Evolutionary conservation across 2,329 filamentous ascomycete species (phyloP).

Genomic region (Pseudogymnoascus sp.): DNA sequence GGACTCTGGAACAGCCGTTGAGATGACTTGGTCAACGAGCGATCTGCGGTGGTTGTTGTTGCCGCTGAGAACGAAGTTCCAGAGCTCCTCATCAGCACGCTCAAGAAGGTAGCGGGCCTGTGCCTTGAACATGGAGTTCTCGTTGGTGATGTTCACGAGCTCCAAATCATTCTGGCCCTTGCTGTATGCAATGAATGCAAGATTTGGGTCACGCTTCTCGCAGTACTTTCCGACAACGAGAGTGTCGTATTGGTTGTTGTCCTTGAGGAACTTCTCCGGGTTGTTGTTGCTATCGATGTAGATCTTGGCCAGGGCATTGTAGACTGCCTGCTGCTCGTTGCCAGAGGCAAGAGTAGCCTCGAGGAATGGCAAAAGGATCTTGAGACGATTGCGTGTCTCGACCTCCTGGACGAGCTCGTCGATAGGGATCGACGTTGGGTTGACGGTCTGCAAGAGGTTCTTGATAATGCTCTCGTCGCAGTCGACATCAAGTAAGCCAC

Average conservation of each 20-base stretch:
- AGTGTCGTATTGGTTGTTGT: constrained; percentile 95
- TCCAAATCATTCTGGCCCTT: constrained; percentile 98
- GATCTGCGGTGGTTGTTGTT: constrained; percentile 95
- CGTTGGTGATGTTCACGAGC: constrained; percentile 94
- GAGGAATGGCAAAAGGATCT: constrained; percentile 91
- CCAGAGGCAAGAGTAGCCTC: constrained; percentile 83
- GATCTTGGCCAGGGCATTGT: constrained; percentile 96
- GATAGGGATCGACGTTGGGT: constrained; percentile 78
- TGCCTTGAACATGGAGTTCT: constrained; percentile 99
- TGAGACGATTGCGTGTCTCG: constrained; percentile 90
- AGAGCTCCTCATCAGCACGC: constrained; percentile 81
- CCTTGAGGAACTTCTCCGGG: constrained; percentile 92
- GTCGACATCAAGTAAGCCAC: constrained; percentile 89
- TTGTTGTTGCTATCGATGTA: constrained; percentile 99
- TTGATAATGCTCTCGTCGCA: constrained; percentile 97
- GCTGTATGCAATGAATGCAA: constrained; percentile 88
- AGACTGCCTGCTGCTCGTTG: constrained; percentile 93
- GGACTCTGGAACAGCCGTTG: constrained; percentile 87
- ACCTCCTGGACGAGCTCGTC: constrained; percentile 91
- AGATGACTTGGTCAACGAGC: constrained; percentile 91
- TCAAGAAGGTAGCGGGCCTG: constrained; percentile 93
- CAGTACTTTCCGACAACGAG: constrained; percentile 93
- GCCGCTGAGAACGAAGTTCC: constrained; percentile 87
- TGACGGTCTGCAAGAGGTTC: constrained; percentile 75
- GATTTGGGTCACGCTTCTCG: constrained; percentile 93